Base-by-base conservation (phyloP, 2,329 filamentous ascomycete genomes). In the Cordyceps cicadae region DNA sequence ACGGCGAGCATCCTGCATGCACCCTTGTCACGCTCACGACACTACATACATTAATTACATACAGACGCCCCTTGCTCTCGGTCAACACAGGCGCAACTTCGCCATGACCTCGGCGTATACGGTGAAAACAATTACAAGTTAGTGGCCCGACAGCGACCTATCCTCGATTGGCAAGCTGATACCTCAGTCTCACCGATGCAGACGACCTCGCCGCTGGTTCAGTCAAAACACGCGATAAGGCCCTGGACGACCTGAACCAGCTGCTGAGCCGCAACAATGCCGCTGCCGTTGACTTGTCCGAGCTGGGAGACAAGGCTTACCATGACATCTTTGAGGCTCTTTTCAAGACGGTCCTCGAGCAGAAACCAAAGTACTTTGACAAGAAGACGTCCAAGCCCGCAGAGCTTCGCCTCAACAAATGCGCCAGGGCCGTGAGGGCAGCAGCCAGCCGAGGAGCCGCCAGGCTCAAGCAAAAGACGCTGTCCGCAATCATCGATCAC, bases 271-370 rank as follows among this genome's bases (percentile, higher is more conserved):
- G 70, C 2, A 66, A 68, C n/a, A 75, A 72, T 59, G 71, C 67
- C 43, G 71, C 67, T 43, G 68, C 69, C 5, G 62, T 70, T 21
- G 74, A 74, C 60, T 68, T 77, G 74, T 68, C 71, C 34, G 68
- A 73, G 14, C 77, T 96, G 39, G 82, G 81, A 51, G 90, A 96
- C 70, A 89, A 88, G 70, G 82, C 83, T n/a, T 96, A 89, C 66
- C 88, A 94, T 69, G 82, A 83, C 62, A 85, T 97, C 49, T 90
- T 90, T 67, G 91, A 97, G 68, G 82, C 84, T 1, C 76, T 97
- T 3, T 96, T 97, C 69, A 81, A 82, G 59, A 87, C 81, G 69
- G 82, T 82, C 1, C 71, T 87, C 19, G 73, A 80, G 15, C 92
- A 96, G 66, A 91, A 90, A 69, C 78, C 85, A 11, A 70, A 74